Base-by-base conservation (phyloP, 305 asterid genomes). In the Fraxinus paxiana region DNA sequence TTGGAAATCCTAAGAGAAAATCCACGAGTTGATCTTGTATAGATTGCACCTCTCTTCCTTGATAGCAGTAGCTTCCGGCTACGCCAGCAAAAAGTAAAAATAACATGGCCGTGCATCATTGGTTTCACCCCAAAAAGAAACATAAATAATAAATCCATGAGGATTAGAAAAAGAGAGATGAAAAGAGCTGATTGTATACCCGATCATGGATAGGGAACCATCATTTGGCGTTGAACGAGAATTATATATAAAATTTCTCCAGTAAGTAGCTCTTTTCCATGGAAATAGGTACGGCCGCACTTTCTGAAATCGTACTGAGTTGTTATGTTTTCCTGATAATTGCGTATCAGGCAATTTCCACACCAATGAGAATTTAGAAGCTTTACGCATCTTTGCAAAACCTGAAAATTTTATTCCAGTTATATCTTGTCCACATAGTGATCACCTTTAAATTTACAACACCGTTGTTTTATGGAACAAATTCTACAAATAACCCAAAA, bases 1-100 rank as follows among this genome's bases (percentile, higher is more conserved):
- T 92, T 90, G 79, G 97, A 94, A 85, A 91, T 90, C 86, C 82
- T 86, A 74, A 96, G 95, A 83, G 98, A 93, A 82, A 92, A 95
- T 33, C 99, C 99, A 86, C 86, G 90, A 46, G 84, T 77, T 63
- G 98, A 93, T 86, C 95, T 94, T 76, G 92, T 93, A 87, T 96
- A 96, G 79, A 93, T 75, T 61, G 99, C 92, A 79, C 94, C 94
- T 87, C 98, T 88, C 86, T 89, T 94, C 79, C 92, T 90, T 80
- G 98, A 87, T 22, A 93, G 84, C 85, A 89, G 81, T 73, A 91
- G 82, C 78, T 91, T 91, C 86, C 88, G 92, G 88, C 98, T 96
- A 86, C 84, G 83, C 81, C 77, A 75, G 76, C 59, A 75, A 78
- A 74, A 6, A 74, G 17, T 71, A 61, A 86, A 63, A 30, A 79